Evolutionary conservation across 1,139 yeast genomes (phyloP).

Genomic region (Sugiyamaella castrensis): DNA sequence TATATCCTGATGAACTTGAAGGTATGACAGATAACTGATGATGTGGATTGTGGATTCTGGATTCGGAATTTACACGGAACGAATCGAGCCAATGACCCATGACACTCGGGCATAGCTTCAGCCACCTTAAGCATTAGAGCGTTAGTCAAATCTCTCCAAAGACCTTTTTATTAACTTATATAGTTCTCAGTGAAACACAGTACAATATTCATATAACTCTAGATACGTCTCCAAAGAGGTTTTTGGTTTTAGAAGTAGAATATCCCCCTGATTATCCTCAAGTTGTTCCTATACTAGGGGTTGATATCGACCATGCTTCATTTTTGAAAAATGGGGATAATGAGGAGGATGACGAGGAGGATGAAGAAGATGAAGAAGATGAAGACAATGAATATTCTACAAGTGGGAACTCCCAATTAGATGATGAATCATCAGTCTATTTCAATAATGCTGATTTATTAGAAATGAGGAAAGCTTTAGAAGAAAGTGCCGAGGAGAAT

Average conservation of each 20-base stretch:
- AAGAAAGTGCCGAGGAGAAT: constrained; percentile 59
- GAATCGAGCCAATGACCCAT: too few species aligned
- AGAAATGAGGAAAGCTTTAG: constrained; percentile 48
- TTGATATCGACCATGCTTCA: constrained; percentile 42
- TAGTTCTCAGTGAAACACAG: constrained; percentile 21
- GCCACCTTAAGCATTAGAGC: too few species aligned
- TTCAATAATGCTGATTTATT: constrained; percentile 34
- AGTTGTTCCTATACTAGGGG: constrained; percentile 53
- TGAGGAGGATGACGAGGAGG: constrained; percentile 41
- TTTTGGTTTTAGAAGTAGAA: constrained; percentile 51
- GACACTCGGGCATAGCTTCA: too few species aligned
- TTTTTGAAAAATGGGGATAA: constrained; percentile 40
- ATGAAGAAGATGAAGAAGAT: constrained; percentile 43
- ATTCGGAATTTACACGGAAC: too few species aligned
- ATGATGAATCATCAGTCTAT: constrained; percentile 28
- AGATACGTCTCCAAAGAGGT: constrained; percentile 58
- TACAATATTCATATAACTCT: constrained; percentile 42
- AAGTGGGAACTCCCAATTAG: constrained; percentile 12
- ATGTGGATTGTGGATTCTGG: too few species aligned
- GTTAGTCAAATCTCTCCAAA: too few species aligned
- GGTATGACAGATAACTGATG: too few species aligned
- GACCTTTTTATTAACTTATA: not conserved
- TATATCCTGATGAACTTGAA: constrained; percentile 84
- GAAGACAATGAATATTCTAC: constrained; percentile 33
- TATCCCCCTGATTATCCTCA: constrained; percentile 75